A percentile compares a stretch with the other conserved stretches of the same genome.
Evolutionary conservation across 192 early-diverging fungal species (phyloP).

Genomic region (Entrophospora sp.): DNA sequence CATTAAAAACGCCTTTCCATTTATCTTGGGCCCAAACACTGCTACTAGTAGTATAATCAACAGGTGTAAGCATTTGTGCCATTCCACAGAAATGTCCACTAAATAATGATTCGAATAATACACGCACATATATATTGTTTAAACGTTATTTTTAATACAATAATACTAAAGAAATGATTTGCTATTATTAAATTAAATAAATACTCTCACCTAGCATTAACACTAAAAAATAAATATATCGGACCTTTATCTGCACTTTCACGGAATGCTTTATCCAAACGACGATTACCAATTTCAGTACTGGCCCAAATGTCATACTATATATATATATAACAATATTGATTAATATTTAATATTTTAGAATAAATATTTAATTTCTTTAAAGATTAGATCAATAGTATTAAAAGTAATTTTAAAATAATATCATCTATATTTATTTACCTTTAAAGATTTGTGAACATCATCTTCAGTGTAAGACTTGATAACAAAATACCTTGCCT

Average conservation of each 20-base stretch:
- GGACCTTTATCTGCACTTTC: slow-evolving; percentile 24
- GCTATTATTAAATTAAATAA: not conserved
- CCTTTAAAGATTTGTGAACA: slow-evolving; percentile 30
- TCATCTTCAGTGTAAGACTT: slow-evolving; percentile 47
- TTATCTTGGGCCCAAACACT: slow-evolving; percentile 37
- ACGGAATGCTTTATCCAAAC: slow-evolving; percentile 39
- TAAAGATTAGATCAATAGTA: not conserved
- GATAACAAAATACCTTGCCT: slow-evolving; percentile 49
- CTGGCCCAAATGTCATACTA: slow-evolving; percentile 46
- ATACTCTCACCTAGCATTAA: slow-evolving; percentile 31
- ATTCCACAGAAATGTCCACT: slow-evolving; percentile 50
- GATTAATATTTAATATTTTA: not conserved
- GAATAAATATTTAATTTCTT: not conserved
- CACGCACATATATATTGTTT: not conserved
- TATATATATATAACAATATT: slow-evolving; percentile 23
- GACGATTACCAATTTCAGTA: slow-evolving; percentile 48
- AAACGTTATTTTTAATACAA: no score
- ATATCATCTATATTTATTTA: not conserved
- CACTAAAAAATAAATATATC: slow-evolving; percentile 45
- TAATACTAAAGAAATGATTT: no score
- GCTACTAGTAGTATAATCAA: slow-evolving; percentile 31
- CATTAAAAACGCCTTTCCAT: slow-evolving; percentile 45
- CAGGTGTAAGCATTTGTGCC: slow-evolving; percentile 39
- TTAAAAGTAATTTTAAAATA: no score
- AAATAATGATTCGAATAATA: not conserved